phyloP scores from a whole-genome alignment of 2,329 filamentous ascomycete genomes.

The Pseudocercospora ulei region DNA sequence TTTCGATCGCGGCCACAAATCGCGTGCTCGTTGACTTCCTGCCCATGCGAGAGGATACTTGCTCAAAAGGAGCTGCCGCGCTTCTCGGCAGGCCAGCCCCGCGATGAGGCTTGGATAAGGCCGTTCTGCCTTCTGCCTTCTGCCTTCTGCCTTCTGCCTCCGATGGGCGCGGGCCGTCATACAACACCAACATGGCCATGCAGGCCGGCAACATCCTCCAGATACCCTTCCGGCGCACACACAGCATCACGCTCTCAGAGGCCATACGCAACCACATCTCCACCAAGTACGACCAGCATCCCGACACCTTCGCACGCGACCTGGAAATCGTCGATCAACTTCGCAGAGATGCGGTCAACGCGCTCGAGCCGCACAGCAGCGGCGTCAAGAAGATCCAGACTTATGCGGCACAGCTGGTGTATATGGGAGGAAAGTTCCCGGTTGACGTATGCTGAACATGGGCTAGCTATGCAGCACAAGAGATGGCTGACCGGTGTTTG shows the following conservation, averaged over 20 bases:
- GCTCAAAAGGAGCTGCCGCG: background rate
- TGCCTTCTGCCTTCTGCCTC: no score
- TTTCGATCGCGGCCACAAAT: no score
- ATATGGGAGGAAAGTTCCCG: conserved; percentile 90
- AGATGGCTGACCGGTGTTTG: conserved; percentile 12
- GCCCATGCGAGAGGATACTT: conserved; percentile 5
- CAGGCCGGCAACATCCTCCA: conserved; percentile 53
- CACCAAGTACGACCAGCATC: conserved; percentile 96
- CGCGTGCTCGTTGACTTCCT: conserved; percentile 2
- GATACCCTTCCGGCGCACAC: conserved; percentile 79
- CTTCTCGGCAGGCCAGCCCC: no score
- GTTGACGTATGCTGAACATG: conserved; percentile 59
- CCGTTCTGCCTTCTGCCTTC: background rate
- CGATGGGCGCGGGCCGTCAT: no score
- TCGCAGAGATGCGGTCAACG: conserved; percentile 75
- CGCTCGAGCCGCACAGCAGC: conserved; percentile 76
- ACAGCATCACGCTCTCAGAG: conserved; percentile 64
- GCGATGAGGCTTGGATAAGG: no score
- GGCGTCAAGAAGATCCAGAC: conserved; percentile 79
- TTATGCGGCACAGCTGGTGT: conserved; percentile 86
- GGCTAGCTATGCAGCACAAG: conserved; percentile 2
- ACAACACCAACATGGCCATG: conserved; percentile 20
- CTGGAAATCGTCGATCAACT: conserved; percentile 75
- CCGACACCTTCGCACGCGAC: conserved; percentile 89
- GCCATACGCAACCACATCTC: conserved; percentile 94